Percentiles rank a stretch among this genome's conserved stretches.
phyloP scores from a whole-genome alignment of 2,329 filamentous ascomycete genomes.

The Sporothrix sp. region DNA sequence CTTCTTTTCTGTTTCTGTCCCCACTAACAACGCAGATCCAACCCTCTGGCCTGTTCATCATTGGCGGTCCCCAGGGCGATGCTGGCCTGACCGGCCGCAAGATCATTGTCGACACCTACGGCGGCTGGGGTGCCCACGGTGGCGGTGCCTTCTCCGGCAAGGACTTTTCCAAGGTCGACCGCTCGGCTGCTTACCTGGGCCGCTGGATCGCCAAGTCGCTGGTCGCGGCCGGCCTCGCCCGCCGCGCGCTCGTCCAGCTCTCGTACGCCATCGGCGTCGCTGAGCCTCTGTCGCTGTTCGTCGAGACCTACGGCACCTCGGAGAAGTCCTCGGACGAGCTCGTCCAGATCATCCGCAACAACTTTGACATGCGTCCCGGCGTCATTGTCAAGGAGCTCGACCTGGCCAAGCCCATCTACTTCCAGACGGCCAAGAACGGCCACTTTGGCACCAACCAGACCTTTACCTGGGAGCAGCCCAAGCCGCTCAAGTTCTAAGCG shows the following conservation, averaged over 20 bases:
- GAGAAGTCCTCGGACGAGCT: conserved; percentile 83
- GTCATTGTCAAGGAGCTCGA: conserved; percentile 97
- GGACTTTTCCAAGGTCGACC: conserved; percentile 99
- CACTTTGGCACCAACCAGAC: conserved; percentile 95
- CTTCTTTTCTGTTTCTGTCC: conserved; percentile 12
- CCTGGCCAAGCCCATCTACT: conserved; percentile 93
- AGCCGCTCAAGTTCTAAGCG: conserved; percentile 79
- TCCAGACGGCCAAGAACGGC: conserved; percentile 97
- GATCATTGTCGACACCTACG: conserved; percentile 99
- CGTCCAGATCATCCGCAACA: conserved; percentile 84
- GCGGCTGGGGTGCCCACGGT: conserved; percentile 98
- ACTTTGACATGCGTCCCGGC: conserved; percentile 97
- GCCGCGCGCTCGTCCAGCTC: conserved; percentile 91
- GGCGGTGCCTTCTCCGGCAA: conserved; percentile 99
- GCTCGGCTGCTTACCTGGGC: conserved; percentile 91
- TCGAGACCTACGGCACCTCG: conserved; percentile 95
- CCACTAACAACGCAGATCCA: conserved; percentile 57
- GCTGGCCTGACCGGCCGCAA: conserved; percentile 97
- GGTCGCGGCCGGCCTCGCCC: conserved; percentile 76
- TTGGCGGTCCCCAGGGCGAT: conserved; percentile 97
- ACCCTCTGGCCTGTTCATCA: conserved; percentile 97
- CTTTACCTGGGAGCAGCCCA: conserved; percentile 98
- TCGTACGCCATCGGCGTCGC: conserved; percentile 99
- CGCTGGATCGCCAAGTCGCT: conserved; percentile 99
- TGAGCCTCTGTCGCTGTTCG: conserved; percentile 95